A percentile compares a stretch with the other conserved stretches of the same genome.
phyloP scores from a whole-genome alignment of 2,329 filamentous ascomycete genomes.

The Verticillium albo-atrum region DNA sequence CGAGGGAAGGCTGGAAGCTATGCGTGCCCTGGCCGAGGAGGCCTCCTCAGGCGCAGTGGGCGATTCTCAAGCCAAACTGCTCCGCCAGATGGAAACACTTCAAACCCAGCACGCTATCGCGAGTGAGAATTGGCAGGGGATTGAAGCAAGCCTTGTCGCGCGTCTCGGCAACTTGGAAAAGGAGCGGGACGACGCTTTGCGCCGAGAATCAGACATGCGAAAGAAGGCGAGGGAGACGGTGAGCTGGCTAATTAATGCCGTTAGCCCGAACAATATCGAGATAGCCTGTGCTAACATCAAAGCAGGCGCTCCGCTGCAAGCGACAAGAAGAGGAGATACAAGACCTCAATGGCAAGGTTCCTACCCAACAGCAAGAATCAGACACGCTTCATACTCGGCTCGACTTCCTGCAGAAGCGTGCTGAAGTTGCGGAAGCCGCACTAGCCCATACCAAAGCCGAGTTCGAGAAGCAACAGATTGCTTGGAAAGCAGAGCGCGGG shows the following conservation, averaged over 20 bases:
- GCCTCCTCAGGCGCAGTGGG: conserved; percentile 76
- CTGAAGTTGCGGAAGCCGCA: conserved; percentile 61
- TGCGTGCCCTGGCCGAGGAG: conserved; percentile 83
- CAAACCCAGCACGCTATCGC: conserved; percentile 94
- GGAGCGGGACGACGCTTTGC: conserved; percentile 81
- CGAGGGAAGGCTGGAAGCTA: conserved; percentile 85
- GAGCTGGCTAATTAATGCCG: conserved; percentile 28
- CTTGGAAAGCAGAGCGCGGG: conserved; percentile 33
- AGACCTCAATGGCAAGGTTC: conserved; percentile 57
- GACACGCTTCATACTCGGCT: conserved; percentile 54
- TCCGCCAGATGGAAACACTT: conserved; percentile 90
- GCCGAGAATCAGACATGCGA: conserved; percentile 80
- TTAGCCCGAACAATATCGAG: background rate
- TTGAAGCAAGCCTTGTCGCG: conserved; percentile 79
- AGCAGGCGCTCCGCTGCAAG: conserved; percentile 58
- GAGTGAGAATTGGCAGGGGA: conserved; percentile 95
- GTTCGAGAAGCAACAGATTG: conserved; percentile 44
- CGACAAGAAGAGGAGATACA: conserved; percentile 81
- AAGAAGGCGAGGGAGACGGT: conserved; percentile 86
- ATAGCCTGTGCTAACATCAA: background rate
- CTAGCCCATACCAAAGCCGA: conserved; percentile 51
- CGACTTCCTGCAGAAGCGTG: conserved; percentile 58
- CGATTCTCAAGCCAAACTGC: conserved; percentile 81
- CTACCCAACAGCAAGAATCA: conserved; percentile 61
- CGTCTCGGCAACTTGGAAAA: conserved; percentile 77